Evolutionary conservation across 1,284 basidiomycete genomes (phyloP).

Genomic region (Malassezia vespertilionis): DNA sequence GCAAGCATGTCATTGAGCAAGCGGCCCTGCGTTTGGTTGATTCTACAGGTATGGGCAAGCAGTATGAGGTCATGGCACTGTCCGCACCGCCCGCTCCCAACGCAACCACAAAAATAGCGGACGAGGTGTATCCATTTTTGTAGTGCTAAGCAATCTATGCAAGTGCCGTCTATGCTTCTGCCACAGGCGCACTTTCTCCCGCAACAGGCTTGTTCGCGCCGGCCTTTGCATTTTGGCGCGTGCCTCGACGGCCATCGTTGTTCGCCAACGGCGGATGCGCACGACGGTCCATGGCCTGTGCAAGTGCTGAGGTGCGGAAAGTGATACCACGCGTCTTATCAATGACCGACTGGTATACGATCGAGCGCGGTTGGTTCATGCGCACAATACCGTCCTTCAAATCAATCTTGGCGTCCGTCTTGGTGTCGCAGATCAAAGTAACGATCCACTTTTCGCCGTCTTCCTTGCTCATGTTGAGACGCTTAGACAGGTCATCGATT

Average conservation of each 20-base stretch:
- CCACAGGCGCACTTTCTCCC: not conserved
- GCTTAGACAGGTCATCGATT: constrained; percentile 85
- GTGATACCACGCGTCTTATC: constrained; percentile 88
- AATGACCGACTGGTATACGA: constrained; percentile 87
- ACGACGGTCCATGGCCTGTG: constrained; percentile 64
- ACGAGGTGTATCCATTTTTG: constrained; percentile 16
- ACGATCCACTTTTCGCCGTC: constrained; percentile 99
- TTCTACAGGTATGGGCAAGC: constrained; percentile 53
- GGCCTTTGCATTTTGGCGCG: constrained; percentile 2
- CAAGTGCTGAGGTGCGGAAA: constrained; percentile 78
- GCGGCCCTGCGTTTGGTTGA: constrained; percentile 54
- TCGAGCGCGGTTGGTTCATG: constrained; percentile 77
- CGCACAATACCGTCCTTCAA: constrained; percentile 91
- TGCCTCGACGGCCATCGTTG: constrained; percentile 2
- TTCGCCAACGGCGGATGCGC: constrained; percentile 35
- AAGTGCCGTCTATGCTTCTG: not conserved
- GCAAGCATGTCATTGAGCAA: constrained; percentile 49
- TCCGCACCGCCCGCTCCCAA: constrained; percentile 1
- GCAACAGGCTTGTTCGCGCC: constrained; percentile 8
- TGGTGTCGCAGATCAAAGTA: constrained; percentile 89
- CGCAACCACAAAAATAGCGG: not conserved
- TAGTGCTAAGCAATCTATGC: not conserved
- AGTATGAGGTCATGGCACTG: constrained; percentile 52
- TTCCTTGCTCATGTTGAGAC: constrained; percentile 77
- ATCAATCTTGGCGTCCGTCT: constrained; percentile 95